A percentile compares a stretch with the other conserved stretches of the same genome.
phyloP scores from a whole-genome alignment of 495 filamentous ascomycete genomes.

The Annulohypoxylon stygium region DNA sequence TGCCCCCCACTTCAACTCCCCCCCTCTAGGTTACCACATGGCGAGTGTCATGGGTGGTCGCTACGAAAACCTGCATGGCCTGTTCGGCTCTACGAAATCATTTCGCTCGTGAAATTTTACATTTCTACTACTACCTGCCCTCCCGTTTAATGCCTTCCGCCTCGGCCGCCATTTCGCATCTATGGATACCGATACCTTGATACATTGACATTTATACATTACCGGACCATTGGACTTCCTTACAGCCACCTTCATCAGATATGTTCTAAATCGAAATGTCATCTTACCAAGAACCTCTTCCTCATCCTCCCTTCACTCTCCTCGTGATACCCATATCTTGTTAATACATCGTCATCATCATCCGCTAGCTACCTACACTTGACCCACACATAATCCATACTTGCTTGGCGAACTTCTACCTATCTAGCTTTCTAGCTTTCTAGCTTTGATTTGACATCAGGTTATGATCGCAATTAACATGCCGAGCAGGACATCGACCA shows the following conservation, averaged over 20 bases:
- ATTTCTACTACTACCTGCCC: constrained; percentile 48
- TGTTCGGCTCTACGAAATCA: constrained; percentile 43
- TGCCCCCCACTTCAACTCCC: constrained; percentile 45
- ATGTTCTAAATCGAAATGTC: constrained; percentile 35
- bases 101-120: constrained; percentile 41
- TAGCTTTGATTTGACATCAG: not conserved
- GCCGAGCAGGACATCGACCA: constrained; percentile 60
- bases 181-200: constrained; percentile 29
- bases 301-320: constrained; percentile 26
- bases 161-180: constrained; percentile 35
- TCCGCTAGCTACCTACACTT: constrained; percentile 21
- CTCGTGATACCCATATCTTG: constrained; percentile 45
- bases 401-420: constrained; percentile 17
- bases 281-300: constrained; percentile 30
- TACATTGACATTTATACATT: constrained; percentile 27
- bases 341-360: constrained; percentile 34
- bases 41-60: constrained; percentile 58
- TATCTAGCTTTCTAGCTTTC: not conserved
- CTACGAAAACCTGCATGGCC: constrained; percentile 36
- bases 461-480: constrained; percentile 60
- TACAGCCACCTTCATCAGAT: constrained; percentile 22
- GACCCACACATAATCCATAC: constrained; percentile 26
- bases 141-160: constrained; percentile 43
- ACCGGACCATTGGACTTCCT: constrained; percentile 31
- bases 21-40: constrained; percentile 60